Base-by-base conservation (phyloP, 78 protist genomes). In the Acrasis kona region DNA sequence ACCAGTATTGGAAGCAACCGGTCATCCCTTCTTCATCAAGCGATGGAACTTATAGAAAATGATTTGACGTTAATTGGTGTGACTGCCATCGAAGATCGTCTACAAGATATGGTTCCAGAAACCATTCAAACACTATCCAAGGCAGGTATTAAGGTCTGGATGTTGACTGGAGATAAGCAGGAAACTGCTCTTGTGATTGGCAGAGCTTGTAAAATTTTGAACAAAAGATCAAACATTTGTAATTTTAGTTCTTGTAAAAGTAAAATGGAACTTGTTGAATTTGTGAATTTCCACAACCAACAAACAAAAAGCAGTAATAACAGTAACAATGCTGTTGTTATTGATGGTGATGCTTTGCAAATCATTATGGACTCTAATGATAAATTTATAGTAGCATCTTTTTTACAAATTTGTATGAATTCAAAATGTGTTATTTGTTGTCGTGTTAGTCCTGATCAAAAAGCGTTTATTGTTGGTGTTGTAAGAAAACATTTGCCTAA, bases 121-220 rank as follows among this genome's bases (percentile, higher is more conserved):
- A 76, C 92, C 0, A 83, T 95, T 50, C 34, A 41, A 32, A 39
- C 39, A 0, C 78, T 95, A 3, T 66, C 32, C 6, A 12, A 73
- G 10, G 96, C 97, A 5, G 94, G 91, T 34, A 39, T 90, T 31
- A 68, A 41, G 41, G 19, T 92, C n/a, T 96, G 99, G 99, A 86
- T 96, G 70, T 79, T 96, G 58, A 96, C 99, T 2, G 99, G 99
- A 40, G 99, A 96, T 89, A 96, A 96, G 80, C 84, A 68, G 41
- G 98, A 94, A 84, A 95, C 99, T 0, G 99, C 99, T 12, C 78
- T 89, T 31, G 82, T 86, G 64, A 95, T 97, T 64, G 96, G 84
- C 34, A 65, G 74, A 71, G 78, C 95, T 1, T 91, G 96, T 84
- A 72, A 83, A 28, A 81, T 94, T 6, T 57, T 89, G 38, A n/a